Base-by-base conservation (phyloP, 2,329 filamentous ascomycete species). In the Alternaria sp. region DNA sequence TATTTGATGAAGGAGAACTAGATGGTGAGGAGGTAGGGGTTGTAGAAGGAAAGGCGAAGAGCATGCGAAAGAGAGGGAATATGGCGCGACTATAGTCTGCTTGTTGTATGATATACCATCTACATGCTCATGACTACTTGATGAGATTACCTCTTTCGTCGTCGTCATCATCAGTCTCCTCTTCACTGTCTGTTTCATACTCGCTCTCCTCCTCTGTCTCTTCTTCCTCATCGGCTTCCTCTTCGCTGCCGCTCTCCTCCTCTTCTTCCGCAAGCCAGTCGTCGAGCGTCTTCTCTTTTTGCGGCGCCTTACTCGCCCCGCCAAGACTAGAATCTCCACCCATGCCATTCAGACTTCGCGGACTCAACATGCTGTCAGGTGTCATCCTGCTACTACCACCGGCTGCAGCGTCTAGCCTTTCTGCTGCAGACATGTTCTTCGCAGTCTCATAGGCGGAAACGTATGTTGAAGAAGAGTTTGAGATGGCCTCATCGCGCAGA, bases 251-350 rank as follows among this genome's bases (percentile, higher is more conserved):
- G 2, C 83, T 84, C 18, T 67, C 66, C 24, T 85, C 84, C 7
- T 90, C 93, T 20, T 68, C 66, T 22, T 86, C 84, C 5, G 90
- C 93, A 57, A 98, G 83, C 94, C 95, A 98, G 76, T 97, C 93
- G 81, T 98, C 93, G 63, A 99, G 81, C 20, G 90, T 92, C 85
- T 96, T 97, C 41, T 88, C 87, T 52, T 88, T 88, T 49, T 64
- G 62, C 41, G 57, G 68, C 32, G 60, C 61, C 52, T 65, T 72
- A 34, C 51, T 55, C 16, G 36, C 66, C 30, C 51, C 55, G 24
- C 61, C 58, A n/a, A 58, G 22, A 26, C 61, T 57, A n/a, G 14
- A 34, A 43, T 66, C 56, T 44, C 59, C 62, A 28, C 64, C 62
- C 5, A 80, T 78, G 81, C 86, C 78, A 71, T 89, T 89, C 14